A percentile compares a stretch with the other conserved stretches of the same genome.
phyloP scores from a whole-genome alignment of 2,329 filamentous ascomycete species.

The Trichoderma harzianum region DNA sequence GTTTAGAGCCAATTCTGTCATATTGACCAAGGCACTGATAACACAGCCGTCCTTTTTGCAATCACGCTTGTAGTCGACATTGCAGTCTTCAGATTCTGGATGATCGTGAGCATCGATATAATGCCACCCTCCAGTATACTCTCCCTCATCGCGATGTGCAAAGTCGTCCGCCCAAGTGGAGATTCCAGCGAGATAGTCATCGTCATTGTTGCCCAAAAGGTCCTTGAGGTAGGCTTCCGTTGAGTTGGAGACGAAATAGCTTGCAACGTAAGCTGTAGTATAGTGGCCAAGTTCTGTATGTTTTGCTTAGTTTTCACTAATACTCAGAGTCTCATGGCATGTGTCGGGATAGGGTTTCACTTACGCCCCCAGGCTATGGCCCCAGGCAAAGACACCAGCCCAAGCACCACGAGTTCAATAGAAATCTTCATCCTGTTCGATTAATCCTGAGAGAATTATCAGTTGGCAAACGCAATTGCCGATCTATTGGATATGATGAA shows the following conservation, averaged over 20 bases:
- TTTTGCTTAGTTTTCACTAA: neutral
- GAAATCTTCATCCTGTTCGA: neutral
- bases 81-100: neutral
- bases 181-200: neutral
- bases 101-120: neutral
- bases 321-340: neutral
- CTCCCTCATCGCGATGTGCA: rapidly evolving
- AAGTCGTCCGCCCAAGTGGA: neutral
- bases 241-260: neutral
- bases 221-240: neutral
- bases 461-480: neutral
- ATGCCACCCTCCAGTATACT: neutral
- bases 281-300: neutral
- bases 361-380: neutral
- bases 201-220: neutral
- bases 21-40: neutral
- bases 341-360: neutral
- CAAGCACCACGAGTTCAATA: neutral
- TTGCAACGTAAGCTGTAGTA: neutral
- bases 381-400: neutral
- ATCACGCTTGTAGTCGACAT: neutral
- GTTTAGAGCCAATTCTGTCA: neutral
- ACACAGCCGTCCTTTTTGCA: neutral
- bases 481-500: neutral
- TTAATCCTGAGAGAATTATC: rapidly evolving